Conservation (phyloP, 2,329 filamentous ascomycete species). For the Cercospora sp. region DNA sequence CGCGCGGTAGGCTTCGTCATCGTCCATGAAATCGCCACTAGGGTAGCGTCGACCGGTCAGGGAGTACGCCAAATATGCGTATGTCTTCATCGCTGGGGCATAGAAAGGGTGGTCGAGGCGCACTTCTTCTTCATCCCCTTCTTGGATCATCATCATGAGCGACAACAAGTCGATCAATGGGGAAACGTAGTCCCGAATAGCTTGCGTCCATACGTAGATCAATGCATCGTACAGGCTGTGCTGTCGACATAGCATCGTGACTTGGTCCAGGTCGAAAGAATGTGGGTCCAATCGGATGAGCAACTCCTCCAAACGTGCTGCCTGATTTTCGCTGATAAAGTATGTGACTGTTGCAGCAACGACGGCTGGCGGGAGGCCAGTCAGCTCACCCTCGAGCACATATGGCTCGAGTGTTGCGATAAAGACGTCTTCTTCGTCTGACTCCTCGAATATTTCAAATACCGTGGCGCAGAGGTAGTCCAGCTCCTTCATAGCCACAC, state of each 20-base stretch:
- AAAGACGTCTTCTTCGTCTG: slow-evolving; percentile 71
- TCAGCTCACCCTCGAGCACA: slow-evolving; percentile 76
- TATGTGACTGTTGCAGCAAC: slow-evolving; percentile 83
- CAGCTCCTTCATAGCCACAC: slow-evolving; percentile 71
- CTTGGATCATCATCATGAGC: slow-evolving; percentile 57
- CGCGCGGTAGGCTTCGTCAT: slow-evolving; percentile 70
- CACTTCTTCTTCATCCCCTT: slow-evolving; percentile 60
- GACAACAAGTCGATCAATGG: slow-evolving; percentile 80
- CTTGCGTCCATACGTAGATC: slow-evolving; percentile 95
- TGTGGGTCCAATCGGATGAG: slow-evolving; percentile 88
- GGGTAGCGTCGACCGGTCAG: slow-evolving; percentile 91
- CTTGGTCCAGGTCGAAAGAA: slow-evolving; percentile 91
- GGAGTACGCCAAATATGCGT: slow-evolving; percentile 89
- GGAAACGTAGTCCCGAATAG: slow-evolving; percentile 83
- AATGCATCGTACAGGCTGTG: slow-evolving; percentile 91
- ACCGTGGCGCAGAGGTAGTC: slow-evolving; percentile 90
- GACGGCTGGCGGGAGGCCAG: slow-evolving; percentile 73
- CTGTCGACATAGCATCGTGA: slow-evolving; percentile 86
- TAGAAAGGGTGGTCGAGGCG: slow-evolving; percentile 47
- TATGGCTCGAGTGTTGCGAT: slow-evolving; percentile 86
- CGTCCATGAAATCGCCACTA: slow-evolving; percentile 72
- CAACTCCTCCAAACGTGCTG: slow-evolving; percentile 83
- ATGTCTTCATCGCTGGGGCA: slow-evolving; percentile 82
- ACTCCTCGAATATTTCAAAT: slow-evolving; percentile 86
- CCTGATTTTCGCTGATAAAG: slow-evolving; percentile 73